Evolutionary conservation across 176 grass and related monocot species (phyloP), one percentile per base, ranked within the genome.

Genomic region (Pontederia crassipes): DNA sequence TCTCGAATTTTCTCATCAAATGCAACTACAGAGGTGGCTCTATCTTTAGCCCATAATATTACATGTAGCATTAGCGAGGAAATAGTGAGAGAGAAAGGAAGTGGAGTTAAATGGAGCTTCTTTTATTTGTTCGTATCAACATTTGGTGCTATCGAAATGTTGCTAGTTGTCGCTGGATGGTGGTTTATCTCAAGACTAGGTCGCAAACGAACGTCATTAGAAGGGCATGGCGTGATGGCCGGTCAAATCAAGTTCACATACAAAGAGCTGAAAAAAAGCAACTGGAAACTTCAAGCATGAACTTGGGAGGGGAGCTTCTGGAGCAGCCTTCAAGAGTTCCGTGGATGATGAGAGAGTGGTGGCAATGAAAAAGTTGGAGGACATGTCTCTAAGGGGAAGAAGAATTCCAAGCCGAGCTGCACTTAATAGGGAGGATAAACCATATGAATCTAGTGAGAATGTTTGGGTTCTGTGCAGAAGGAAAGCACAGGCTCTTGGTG

Each of bases 381-480:
- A 72, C 28, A 63, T 79, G 64, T 76, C 61, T 46, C 72, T n/a
- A 68, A 24, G 74, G 69, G 2, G 80, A 83, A 59, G 64, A 83
- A 32, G 80, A 79, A 75, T 88, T 83, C 58, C 61, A 76, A 48
- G 53, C 80, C 0, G 84, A 87, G 46, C 67, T 88, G 40, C 73
- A 72, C 24, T 15, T 88, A 1, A 83, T 88, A 3, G 76, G 80
- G 8, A 65, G 75, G 16, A 83, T 88, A 46, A 64, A 88, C 12
- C 84, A 88, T 55, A 88, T 77, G 76, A 88, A 88, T 62, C 83
- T n/a, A n/a, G n/a, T n/a, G n/a, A n/a, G n/a, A n/a, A n/a, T n/a
- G 18, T 65, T 67, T 59, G 84, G 84, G 11, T 79, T 70, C 62
- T 87, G 84, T 17, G 79, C 76, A 15, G 28, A 73, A 17, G 84